These are phyloP conservation scores for Curvularia hawaiiensis DNA, from an alignment of 2,329 filamentous ascomycete genomes.

Conservation along the genomic window DNA sequence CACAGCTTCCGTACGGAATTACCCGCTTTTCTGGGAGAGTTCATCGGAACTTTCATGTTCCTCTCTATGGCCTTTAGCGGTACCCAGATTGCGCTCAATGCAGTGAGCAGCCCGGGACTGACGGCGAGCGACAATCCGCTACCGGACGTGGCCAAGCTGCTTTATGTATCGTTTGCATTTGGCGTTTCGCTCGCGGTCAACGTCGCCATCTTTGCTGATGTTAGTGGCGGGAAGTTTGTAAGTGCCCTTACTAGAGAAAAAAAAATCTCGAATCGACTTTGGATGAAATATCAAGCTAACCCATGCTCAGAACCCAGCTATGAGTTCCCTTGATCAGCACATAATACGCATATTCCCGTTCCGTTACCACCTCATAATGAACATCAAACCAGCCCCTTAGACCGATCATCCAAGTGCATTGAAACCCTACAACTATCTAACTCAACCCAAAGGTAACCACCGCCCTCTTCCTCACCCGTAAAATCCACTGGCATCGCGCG, in stretches of 20 bases:
- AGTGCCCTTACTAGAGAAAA: conserved; percentile 3
- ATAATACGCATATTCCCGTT: background rate
- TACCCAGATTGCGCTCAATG: conserved; percentile 56
- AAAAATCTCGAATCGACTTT: background rate
- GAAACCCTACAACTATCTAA: conserved; percentile 10
- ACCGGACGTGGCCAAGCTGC: conserved; percentile 36
- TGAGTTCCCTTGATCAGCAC: conserved; percentile 25
- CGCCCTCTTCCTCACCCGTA: conserved; percentile 27
- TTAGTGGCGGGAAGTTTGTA: conserved; percentile 44
- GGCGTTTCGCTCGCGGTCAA: conserved; percentile 44
- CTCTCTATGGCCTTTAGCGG: conserved; percentile 44
- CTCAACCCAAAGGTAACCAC: conserved; percentile 28
- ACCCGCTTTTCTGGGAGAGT: conserved; percentile 47
- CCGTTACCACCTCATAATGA: background rate
- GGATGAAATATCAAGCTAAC: background rate
- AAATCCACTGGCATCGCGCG: conserved; percentile 30
- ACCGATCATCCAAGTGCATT: background rate
- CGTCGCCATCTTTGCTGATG: conserved; percentile 45
- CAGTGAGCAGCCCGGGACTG: conserved; percentile 36
- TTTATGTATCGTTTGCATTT: conserved; percentile 45
- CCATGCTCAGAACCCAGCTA: conserved; percentile 10
- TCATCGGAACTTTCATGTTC: conserved; percentile 55
- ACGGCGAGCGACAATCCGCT: conserved; percentile 13
- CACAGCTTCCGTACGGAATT: conserved; percentile 26
- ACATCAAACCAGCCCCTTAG: no score